phyloP scores from a whole-genome alignment of 768 basidiomycete species.

The Arthromyces matolae region DNA sequence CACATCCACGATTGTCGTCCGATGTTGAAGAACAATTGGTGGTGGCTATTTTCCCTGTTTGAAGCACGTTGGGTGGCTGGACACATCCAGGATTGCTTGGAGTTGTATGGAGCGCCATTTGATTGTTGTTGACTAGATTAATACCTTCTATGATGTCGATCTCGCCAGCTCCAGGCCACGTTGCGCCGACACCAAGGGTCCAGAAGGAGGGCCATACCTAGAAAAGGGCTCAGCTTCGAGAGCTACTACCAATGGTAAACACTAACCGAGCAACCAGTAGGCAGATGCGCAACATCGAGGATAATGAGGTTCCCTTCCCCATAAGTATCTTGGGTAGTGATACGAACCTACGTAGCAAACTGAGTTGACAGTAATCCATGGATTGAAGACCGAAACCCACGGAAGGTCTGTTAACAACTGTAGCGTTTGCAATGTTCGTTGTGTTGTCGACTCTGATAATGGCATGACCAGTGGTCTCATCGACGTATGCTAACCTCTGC shows the following conservation, averaged over 20 bases:
- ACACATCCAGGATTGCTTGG: constrained; percentile 31
- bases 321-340: constrained; percentile 40
- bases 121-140: constrained; percentile 47
- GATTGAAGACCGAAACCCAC: constrained; percentile 30
- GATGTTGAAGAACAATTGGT: constrained; percentile 25
- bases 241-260: not conserved
- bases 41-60: constrained; percentile 28
- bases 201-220: constrained; percentile 48
- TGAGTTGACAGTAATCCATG: not conserved
- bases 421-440: constrained; percentile 42
- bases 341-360: constrained; percentile 30
- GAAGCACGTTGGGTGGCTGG: constrained; percentile 25
- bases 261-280: constrained; percentile 54
- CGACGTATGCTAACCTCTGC: constrained; percentile 50
- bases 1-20: constrained; percentile 35
- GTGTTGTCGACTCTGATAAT: constrained; percentile 74
- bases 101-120: constrained; percentile 59
- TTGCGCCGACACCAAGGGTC: constrained; percentile 34
- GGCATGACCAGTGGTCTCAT: constrained; percentile 53
- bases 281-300: constrained; percentile 42
- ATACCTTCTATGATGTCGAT: constrained; percentile 60
- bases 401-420: constrained; percentile 49
- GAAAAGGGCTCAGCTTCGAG: not conserved
- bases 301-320: constrained; percentile 39
- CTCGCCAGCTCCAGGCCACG: constrained; percentile 43